phyloP scores from a whole-genome alignment of 371 early-diverging fungal species.

The Haplosporangium sp. region DNA sequence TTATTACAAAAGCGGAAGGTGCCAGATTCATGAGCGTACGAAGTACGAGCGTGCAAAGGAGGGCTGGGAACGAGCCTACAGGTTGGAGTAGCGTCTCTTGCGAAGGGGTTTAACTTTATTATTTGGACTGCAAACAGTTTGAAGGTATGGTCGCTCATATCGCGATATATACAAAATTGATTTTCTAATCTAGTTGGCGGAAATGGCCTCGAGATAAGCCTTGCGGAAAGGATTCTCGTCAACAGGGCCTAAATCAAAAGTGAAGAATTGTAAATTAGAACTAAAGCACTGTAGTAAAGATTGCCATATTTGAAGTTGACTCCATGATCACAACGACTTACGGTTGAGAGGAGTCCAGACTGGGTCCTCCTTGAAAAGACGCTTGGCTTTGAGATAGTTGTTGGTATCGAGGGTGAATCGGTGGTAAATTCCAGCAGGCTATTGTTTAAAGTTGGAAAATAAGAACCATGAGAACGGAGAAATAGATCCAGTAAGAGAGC shows the following conservation, averaged over 20 bases:
- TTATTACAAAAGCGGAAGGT: too few species aligned
- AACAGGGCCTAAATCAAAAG: conserved; percentile 43
- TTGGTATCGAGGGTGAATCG: conserved; percentile 90
- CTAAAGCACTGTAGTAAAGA: not conserved
- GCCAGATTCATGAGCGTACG: too few species aligned
- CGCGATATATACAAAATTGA: not conserved
- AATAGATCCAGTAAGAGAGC: not conserved
- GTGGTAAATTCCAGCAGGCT: conserved; percentile 97
- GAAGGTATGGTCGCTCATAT: not conserved
- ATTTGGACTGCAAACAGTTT: not conserved
- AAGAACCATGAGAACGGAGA: not conserved
- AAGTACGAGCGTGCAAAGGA: too few species aligned
- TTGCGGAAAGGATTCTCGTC: conserved; percentile 58
- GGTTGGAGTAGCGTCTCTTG: not conserved
- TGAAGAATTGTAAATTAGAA: not conserved
- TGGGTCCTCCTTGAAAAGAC: conserved; percentile 95
- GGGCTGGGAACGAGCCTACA: not conserved
- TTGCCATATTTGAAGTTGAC: too few species aligned
- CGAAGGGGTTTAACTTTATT: not conserved
- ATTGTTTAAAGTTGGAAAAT: not conserved
- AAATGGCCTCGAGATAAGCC: conserved; percentile 49
- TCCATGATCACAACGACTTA: conserved; percentile 41
- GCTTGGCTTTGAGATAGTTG: conserved; percentile 91
- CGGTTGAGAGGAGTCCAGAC: conserved; percentile 95
- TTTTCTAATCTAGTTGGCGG: conserved; percentile 29